Evolutionary conservation across 2,329 filamentous ascomycete species (phyloP).

Genomic region (Zymoseptoria crescenta): DNA sequence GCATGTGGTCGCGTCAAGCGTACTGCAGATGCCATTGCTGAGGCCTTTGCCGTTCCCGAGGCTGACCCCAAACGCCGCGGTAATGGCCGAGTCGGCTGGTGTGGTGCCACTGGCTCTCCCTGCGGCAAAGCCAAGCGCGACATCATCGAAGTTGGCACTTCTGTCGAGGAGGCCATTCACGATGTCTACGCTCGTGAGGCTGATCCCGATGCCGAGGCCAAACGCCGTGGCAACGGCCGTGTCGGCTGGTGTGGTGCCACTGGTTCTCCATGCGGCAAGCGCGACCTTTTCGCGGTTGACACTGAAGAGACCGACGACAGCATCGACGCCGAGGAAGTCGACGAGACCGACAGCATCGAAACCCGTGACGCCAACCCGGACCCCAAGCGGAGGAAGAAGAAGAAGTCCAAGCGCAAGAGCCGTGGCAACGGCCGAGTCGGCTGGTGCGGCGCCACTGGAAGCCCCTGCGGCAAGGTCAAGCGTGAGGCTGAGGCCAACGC

Average conservation of each 20-base stretch:
- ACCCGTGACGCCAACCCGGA: neutral
- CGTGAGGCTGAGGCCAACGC: conserved; percentile 30
- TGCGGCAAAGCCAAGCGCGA: conserved; percentile 41
- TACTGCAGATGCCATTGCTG: conserved; percentile 33
- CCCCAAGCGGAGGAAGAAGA: neutral
- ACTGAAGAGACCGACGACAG: conserved; percentile 39
- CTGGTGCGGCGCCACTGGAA: conserved; percentile 35
- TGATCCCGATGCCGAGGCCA: conserved; percentile 27
- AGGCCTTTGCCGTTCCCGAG: conserved; percentile 24
- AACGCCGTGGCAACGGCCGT: conserved; percentile 1
- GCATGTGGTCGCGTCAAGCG: conserved; percentile 31
- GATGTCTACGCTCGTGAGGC: conserved; percentile 19
- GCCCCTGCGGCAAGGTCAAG: conserved; percentile 40
- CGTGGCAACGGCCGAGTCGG: conserved; percentile 12
- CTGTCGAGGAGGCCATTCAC: conserved; percentile 12
- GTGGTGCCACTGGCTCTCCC: conserved; percentile 33
- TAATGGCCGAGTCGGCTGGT: conserved; percentile 23
- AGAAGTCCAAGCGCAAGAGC: conserved; percentile 9
- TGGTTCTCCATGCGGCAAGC: conserved; percentile 33
- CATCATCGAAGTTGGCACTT: conserved; percentile 33
- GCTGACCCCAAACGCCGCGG: conserved; percentile 2
- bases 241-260: conserved; percentile 29
- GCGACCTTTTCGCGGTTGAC: conserved; percentile 31
- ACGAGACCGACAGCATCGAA: conserved; percentile 32
- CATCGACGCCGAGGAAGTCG: conserved; percentile 33